phyloP scores from a whole-genome alignment of 2,329 filamentous ascomycete species.

The Cladophialophora immunda region DNA sequence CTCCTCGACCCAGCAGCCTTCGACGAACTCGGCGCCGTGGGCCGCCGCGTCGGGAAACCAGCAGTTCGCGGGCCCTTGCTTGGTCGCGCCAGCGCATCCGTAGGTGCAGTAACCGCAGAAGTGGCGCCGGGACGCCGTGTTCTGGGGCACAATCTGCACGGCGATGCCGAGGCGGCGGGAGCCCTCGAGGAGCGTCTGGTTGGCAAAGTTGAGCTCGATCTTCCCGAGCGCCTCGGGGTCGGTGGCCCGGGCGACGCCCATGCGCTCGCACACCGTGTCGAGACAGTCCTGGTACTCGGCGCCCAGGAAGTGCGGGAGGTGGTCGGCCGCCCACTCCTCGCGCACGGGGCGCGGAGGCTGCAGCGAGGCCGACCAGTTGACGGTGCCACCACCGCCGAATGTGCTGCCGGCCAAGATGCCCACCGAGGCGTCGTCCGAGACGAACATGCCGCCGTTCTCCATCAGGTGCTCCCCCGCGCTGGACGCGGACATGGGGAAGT shows the following conservation, averaged over 20 bases:
- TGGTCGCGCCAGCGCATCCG: conserved; percentile 71
- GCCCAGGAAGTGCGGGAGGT: conserved; percentile 77
- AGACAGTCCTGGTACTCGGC: conserved; percentile 78
- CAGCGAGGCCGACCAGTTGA: conserved; percentile 80
- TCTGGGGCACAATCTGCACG: conserved; percentile 76
- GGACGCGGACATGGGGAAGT: conserved; percentile 76
- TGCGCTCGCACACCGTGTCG: conserved; percentile 78
- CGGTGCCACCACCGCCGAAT: conserved; percentile 85
- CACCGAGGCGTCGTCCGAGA: conserved; percentile 66
- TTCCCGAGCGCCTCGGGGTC: conserved; percentile 49
- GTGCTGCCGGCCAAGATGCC: conserved; percentile 72
- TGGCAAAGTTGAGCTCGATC: conserved; percentile 77
- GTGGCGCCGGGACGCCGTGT: conserved; percentile 77
- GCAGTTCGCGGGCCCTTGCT: conserved; percentile 78
- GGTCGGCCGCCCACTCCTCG: conserved; percentile 72
- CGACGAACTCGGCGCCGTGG: conserved; percentile 81
- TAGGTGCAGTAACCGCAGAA: conserved; percentile 73
- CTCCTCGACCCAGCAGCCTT: conserved; percentile 77
- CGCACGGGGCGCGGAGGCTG: conserved; percentile 79
- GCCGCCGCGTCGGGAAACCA: conserved; percentile 82
- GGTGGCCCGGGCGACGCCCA: conserved; percentile 71
- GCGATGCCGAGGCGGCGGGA: conserved; percentile 76
- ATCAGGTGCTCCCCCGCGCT: conserved; percentile 71
- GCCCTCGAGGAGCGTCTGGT: conserved; percentile 77
- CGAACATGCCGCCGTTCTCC: conserved; percentile 69